Evolutionary conservation across 2,329 filamentous ascomycete species (phyloP), one percentile per base, ranked within the genome.

Genomic region (Xylaria sp.): DNA sequence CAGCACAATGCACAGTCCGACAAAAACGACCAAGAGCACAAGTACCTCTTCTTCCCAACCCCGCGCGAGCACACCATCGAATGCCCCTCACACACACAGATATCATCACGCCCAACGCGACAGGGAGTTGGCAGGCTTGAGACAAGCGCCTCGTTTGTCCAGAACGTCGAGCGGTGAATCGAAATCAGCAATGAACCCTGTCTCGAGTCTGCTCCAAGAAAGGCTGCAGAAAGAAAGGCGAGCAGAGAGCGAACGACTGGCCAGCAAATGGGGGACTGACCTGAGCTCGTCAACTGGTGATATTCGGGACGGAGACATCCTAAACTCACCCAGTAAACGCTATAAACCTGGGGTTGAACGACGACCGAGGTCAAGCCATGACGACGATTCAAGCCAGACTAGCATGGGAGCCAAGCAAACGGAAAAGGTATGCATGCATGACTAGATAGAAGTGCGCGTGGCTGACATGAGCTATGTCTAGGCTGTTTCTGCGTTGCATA

Each of bases 401-500:
- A 84, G 84, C 4, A 82, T 91, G 78, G 89, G 90, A 2, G 80
- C 89, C 6, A 90, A 90, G 75, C 90, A 92, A 73, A 89, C 91
- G 82, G 90, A 93, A 77, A 83, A 89, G 80, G 88, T 90, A 79
- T 65, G 83, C 23, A 5, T 33, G 10, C 4, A 2, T 40, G 20
- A 9, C 17, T 31, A 13, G 17, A 7, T 46, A 26, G 31, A 42
- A 46, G 9, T 23, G 26, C 23, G 23, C n/a, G 15, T 46, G 48
- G 65, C 66, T 72, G 23, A 72, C 53, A 71, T 51, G 15, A 63
- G 20, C 59, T 63, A 73, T 44, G 49, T 56, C 51, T 2, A 91
- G 85, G 87, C 89, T 63, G 80, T 93, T 61, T 91, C 90, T 4
- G 89, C 84, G 1, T 80, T 93, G 26, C 89, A 90, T 77, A 93